Conservation (phyloP, 2,329 filamentous ascomycete genomes). For the Talaromyces marneffei region DNA sequence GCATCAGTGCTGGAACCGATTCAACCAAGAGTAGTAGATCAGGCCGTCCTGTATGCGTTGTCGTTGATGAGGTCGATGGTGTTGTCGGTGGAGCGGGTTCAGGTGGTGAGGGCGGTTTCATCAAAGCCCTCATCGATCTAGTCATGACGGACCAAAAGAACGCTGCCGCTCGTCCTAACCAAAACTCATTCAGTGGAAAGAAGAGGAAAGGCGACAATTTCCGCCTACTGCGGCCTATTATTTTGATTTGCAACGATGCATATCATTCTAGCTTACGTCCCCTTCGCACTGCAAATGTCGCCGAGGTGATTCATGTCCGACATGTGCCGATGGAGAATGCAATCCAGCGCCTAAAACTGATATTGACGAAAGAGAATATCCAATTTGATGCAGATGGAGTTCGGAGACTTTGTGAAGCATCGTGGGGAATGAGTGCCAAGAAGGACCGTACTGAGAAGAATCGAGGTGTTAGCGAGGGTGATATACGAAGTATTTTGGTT, state of each 20-base stretch:
- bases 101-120: slow-evolving; percentile 84
- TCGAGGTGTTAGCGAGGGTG: slow-evolving; percentile 44
- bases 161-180: slow-evolving; percentile 32
- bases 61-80: slow-evolving; percentile 95
- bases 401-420: slow-evolving; percentile 61
- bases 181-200: slow-evolving; percentile 18
- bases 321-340: slow-evolving; percentile 85
- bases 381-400: slow-evolving; percentile 84
- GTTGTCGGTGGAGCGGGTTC: slow-evolving; percentile 73
- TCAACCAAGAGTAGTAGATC: slow-evolving; percentile 57
- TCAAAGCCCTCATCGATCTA: slow-evolving; percentile 89
- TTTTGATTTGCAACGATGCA: slow-evolving; percentile 95
- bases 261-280: slow-evolving; percentile 86
- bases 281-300: slow-evolving; percentile 74
- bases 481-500: slow-evolving; percentile 60
- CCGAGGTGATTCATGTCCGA: slow-evolving; percentile 86
- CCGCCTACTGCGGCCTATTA: slow-evolving; percentile 75
- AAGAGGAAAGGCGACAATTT: slow-evolving; percentile 79
- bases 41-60: slow-evolving; percentile 81
- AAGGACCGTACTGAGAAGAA: slow-evolving; percentile 47
- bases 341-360: slow-evolving; percentile 68
- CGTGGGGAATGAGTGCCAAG: slow-evolving; percentile 58
- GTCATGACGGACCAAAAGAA: slow-evolving; percentile 84
- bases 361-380: slow-evolving; percentile 87
- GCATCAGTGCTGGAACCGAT: slow-evolving; percentile 45